A percentile compares a stretch with the other conserved stretches of the same genome.
Evolutionary conservation across 768 basidiomycete species (phyloP).

Genomic region (Coprinopsis marcescibilis): DNA sequence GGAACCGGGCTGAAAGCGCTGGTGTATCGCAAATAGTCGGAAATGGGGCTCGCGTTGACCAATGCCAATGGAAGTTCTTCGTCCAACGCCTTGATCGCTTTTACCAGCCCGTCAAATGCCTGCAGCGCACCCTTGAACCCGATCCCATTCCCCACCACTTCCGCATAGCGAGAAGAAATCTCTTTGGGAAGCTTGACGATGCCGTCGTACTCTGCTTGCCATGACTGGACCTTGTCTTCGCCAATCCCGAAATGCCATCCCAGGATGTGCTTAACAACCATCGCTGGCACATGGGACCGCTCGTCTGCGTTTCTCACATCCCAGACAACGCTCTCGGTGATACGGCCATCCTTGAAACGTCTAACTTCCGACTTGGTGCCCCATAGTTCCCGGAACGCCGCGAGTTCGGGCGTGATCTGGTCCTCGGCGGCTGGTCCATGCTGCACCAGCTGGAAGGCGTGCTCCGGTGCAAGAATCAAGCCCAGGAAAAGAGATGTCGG

Average conservation of each 20-base stretch:
- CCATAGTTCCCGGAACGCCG: constrained; percentile 82
- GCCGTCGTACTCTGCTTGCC: constrained; percentile 55
- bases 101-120: constrained; percentile 78
- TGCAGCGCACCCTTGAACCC: constrained; percentile 71
- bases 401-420: constrained; percentile 39
- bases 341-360: constrained; percentile 93
- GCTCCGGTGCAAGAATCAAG: constrained; percentile 61
- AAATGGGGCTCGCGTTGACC: constrained; percentile 67
- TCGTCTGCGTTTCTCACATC: constrained; percentile 78
- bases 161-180: constrained; percentile 39
- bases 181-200: constrained; percentile 54
- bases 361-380: constrained; percentile 88
- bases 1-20: constrained; percentile 79
- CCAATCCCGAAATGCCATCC: constrained; percentile 68
- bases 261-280: constrained; percentile 73
- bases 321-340: constrained; percentile 95
- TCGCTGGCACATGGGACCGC: constrained; percentile 67
- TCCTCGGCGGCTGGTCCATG: constrained; percentile 81
- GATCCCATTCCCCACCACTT: constrained; percentile 24
- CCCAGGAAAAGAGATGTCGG: constrained; percentile 61
- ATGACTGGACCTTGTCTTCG: constrained; percentile 44
- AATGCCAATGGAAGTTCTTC: constrained; percentile 76
- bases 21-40: constrained; percentile 77
- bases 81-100: constrained; percentile 63
- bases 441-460: constrained; percentile 84